Evolutionary conservation across 495 filamentous ascomycete genomes (phyloP).

Genomic region (Talaromyces adpressus): DNA sequence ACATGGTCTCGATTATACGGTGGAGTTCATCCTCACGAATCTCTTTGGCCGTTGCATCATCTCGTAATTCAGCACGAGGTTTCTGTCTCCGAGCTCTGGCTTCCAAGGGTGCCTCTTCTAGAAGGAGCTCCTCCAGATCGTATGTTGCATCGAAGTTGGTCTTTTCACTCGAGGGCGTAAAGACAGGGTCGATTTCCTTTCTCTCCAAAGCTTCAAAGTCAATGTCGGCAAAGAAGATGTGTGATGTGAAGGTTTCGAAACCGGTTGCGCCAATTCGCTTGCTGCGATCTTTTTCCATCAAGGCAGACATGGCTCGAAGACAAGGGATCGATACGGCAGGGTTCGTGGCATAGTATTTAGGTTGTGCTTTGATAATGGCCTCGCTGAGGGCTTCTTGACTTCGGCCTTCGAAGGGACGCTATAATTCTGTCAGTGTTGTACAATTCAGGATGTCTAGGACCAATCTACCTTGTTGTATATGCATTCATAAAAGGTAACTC

Average conservation of each 20-base stretch:
- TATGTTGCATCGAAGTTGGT: slow-evolving; percentile 99
- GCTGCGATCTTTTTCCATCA: slow-evolving; percentile 73
- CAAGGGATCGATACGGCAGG: slow-evolving; percentile 83
- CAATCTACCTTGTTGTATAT: slow-evolving; percentile 87
- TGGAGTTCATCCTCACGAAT: slow-evolving; percentile 92
- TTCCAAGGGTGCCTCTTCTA: slow-evolving; percentile 94
- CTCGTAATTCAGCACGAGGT: slow-evolving; percentile 80
- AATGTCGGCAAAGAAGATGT: slow-evolving; percentile 81
- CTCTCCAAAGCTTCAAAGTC: slow-evolving; percentile 81
- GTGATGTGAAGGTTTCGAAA: slow-evolving; percentile 74
- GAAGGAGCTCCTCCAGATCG: slow-evolving; percentile 85
- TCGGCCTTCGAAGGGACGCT: slow-evolving; percentile 88
- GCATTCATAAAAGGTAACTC: slow-evolving; percentile 96
- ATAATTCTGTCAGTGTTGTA: slow-evolving; percentile 20
- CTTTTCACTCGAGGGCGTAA: slow-evolving; percentile 89
- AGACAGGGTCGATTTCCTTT: slow-evolving; percentile 88
- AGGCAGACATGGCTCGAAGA: slow-evolving; percentile 72
- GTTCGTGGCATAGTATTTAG: slow-evolving; percentile 81
- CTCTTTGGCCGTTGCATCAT: slow-evolving; percentile 93
- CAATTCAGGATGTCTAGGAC: neutral
- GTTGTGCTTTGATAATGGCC: slow-evolving; percentile 74
- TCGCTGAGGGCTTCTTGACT: slow-evolving; percentile 72
- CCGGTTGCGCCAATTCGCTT: slow-evolving; percentile 72
- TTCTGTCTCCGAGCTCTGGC: slow-evolving; percentile 89
- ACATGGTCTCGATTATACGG: slow-evolving; percentile 87